Evolutionary conservation across 2,329 filamentous ascomycete species (phyloP).

Genomic region (Exophiala sp.): DNA sequence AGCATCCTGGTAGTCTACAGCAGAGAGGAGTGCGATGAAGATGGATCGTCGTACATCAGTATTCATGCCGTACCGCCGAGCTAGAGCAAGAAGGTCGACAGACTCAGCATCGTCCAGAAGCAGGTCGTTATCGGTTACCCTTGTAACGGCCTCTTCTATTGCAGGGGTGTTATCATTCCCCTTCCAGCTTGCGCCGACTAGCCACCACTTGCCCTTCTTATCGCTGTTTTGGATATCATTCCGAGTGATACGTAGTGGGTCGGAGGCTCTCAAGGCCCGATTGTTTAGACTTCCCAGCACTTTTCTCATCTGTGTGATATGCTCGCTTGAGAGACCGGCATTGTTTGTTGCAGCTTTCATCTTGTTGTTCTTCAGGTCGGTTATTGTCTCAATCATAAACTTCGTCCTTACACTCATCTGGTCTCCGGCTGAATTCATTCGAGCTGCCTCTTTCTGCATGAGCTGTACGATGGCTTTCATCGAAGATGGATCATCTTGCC

Average conservation of each 20-base stretch:
- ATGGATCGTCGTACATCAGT: conserved; percentile 85
- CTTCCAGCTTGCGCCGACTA: conserved; percentile 89
- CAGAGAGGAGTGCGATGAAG: conserved; percentile 85
- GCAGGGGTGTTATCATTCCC: conserved; percentile 38
- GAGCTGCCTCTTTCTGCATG: conserved; percentile 68
- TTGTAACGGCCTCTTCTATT: conserved; percentile 14
- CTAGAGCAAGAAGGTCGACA: conserved; percentile 69
- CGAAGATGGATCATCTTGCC: conserved; percentile 82
- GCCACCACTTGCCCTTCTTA: conserved; percentile 95
- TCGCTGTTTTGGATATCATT: conserved; percentile 78
- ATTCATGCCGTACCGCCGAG: conserved; percentile 78
- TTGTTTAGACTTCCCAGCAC: conserved; percentile 72
- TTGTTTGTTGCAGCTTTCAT: conserved; percentile 71
- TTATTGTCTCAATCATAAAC: conserved; percentile 97
- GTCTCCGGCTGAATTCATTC: conserved; percentile 60
- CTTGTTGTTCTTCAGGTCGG: conserved; percentile 90
- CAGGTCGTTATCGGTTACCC: conserved; percentile 28
- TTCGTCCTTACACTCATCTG: conserved; percentile 77
- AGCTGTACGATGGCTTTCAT: conserved; percentile 84
- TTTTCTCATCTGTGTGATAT: conserved; percentile 86
- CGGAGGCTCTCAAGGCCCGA: conserved; percentile 64
- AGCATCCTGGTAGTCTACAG: conserved; percentile 78
- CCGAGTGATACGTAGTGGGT: conserved; percentile 77
- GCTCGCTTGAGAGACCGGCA: conserved; percentile 71
- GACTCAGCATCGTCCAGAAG: conserved; percentile 34